phyloP scores from a whole-genome alignment of 352 stramenopile genomes.

The Globisporangium viniferum region DNA sequence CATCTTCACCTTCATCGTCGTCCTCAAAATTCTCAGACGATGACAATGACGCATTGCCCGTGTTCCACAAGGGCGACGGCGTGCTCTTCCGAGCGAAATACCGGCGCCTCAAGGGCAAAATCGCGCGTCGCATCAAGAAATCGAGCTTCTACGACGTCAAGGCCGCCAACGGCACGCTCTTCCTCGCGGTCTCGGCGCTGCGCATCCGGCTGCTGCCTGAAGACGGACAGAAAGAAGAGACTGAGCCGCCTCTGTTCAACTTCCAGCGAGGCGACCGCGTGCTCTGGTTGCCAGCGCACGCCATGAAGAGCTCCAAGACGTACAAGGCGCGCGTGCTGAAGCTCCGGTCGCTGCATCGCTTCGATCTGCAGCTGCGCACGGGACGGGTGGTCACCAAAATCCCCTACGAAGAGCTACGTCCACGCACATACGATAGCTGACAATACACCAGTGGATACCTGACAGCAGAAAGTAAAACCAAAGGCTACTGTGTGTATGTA shows the following conservation, averaged over 20 bases:
- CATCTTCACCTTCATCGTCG: constrained; percentile 12
- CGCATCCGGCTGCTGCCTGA: constrained; percentile 35
- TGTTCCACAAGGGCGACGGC: constrained; percentile 47
- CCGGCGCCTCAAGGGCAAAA: constrained; percentile 33
- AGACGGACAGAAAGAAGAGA: constrained; percentile 13
- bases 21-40: constrained; percentile 23
- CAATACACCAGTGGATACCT: not conserved
- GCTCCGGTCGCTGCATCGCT: constrained; percentile 36
- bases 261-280: constrained; percentile 36
- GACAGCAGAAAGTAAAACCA: not conserved
- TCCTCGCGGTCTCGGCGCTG: constrained; percentile 40
- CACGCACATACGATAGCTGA: constrained; percentile 18
- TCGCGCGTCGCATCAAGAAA: constrained; percentile 32
- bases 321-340: constrained; percentile 46
- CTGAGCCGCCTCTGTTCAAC: constrained; percentile 14
- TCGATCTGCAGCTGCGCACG: constrained; percentile 49
- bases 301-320: constrained; percentile 13
- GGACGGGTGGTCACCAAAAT: constrained; percentile 40
- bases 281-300: constrained; percentile 28
- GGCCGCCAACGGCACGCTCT: constrained; percentile 39
- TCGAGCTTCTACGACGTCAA: constrained; percentile 63
- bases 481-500: not conserved
- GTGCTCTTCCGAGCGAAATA: constrained; percentile 42
- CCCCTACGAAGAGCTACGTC: constrained; percentile 35
- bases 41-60: constrained; percentile 2